A percentile compares a stretch with the other conserved stretches of the same genome.
These are phyloP conservation scores for Colletotrichum limetticola DNA, from an alignment of 2,329 filamentous ascomycete genomes.

Conservation along the genomic window DNA sequence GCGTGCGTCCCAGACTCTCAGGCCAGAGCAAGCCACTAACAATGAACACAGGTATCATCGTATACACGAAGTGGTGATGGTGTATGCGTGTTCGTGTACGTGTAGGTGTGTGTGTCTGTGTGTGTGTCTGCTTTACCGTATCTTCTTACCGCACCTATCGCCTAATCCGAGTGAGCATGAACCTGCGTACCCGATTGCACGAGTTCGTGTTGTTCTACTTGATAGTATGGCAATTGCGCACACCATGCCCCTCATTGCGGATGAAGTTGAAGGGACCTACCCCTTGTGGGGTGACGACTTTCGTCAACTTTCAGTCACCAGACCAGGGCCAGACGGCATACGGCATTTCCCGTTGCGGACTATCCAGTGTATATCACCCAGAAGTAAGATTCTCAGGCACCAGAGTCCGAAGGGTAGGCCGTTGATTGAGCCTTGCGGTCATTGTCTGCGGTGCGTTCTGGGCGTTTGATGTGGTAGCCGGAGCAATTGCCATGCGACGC, in stretches of 20 bases:
- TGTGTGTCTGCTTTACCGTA: background rate
- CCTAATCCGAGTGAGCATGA: background rate
- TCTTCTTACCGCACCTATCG: background rate
- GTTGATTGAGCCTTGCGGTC: background rate
- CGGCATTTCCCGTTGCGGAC: background rate
- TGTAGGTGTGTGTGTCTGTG: too few species aligned
- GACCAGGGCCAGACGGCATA: too few species aligned
- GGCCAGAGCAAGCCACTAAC: background rate
- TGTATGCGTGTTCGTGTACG: background rate
- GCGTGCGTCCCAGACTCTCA: background rate
- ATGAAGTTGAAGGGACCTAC: background rate
- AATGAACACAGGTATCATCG: background rate
- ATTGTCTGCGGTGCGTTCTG: background rate
- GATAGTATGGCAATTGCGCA: background rate
- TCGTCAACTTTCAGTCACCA: background rate
- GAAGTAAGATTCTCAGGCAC: conserved; percentile 6
- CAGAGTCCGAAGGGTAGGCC: background rate
- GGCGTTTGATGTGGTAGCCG: conserved; percentile 5
- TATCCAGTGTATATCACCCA: background rate
- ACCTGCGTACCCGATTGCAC: too few species aligned
- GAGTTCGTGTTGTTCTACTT: background rate
- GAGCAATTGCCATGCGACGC: conserved; percentile 22
- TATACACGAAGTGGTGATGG: background rate
- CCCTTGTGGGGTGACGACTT: background rate
- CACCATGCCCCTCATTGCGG: background rate